phyloP scores from a whole-genome alignment of 179 eudicot genomes.

The Patellifolia procumbens region DNA sequence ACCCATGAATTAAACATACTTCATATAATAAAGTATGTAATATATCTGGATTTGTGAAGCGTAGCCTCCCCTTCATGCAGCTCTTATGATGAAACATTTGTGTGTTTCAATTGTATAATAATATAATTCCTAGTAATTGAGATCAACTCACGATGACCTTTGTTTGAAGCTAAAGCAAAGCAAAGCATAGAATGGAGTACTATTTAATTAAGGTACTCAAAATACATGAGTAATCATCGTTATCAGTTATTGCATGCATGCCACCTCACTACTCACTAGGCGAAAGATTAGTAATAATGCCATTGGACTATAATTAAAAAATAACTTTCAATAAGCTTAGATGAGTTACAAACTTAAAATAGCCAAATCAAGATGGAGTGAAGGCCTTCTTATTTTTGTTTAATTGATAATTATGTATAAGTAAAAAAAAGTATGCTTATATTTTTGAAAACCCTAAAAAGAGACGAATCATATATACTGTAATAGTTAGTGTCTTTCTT shows the following conservation, averaged over 20 bases:
- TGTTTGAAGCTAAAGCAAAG: constrained; percentile 24
- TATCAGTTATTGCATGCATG: background rate
- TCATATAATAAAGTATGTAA: background rate
- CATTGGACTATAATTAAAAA: no score
- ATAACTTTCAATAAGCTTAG: no score
- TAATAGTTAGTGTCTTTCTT: no score
- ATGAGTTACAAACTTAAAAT: no score
- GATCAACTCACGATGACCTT: constrained; percentile 9
- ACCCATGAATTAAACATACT: no score
- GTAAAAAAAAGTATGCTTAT: no score
- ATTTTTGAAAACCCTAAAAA: no score
- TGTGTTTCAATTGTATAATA: background rate
- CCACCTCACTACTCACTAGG: background rate
- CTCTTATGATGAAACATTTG: background rate
- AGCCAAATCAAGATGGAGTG: no score
- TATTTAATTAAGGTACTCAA: background rate
- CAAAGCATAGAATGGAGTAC: background rate
- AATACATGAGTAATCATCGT: background rate
- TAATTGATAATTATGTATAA: no score
- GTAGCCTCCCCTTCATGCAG: background rate
- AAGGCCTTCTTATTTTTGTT: no score
- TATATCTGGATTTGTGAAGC: background rate
- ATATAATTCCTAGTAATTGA: background rate
- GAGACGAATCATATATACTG: no score
- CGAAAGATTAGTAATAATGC: no score